phyloP scores from a whole-genome alignment of 176 grass and related monocot genomes.

The Aegilops speltoides region DNA sequence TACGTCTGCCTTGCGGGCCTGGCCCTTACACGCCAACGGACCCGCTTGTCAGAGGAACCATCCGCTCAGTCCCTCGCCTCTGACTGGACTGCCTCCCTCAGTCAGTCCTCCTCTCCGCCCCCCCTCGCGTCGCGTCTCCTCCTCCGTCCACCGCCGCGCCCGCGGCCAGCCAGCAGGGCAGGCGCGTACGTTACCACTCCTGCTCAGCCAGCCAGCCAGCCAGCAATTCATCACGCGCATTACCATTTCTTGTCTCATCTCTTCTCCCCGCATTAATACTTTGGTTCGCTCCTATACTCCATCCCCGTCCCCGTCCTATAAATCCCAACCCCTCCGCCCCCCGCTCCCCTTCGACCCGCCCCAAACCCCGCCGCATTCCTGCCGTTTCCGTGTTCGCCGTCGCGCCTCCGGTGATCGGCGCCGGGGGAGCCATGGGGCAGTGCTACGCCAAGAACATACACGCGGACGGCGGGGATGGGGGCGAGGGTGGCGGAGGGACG shows the following conservation, averaged over 20 bases:
- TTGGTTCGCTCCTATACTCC: background rate
- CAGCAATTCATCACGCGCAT: background rate
- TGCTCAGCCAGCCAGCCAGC: background rate
- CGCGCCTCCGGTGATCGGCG: constrained; percentile 39
- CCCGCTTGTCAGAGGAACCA: background rate
- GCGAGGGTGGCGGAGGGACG: background rate
- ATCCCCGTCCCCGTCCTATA: constrained; percentile 17
- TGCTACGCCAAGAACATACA: constrained; percentile 83
- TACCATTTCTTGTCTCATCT: background rate
- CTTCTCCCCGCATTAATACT: constrained; percentile 14
- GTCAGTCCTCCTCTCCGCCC: background rate
- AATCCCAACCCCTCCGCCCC: constrained; percentile 25
- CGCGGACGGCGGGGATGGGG: constrained; percentile 32
- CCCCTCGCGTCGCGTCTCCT: background rate
- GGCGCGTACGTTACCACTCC: constrained; percentile 27
- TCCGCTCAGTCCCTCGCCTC: background rate
- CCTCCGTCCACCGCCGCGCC: background rate
- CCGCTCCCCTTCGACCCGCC: background rate
- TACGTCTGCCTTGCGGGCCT: background rate
- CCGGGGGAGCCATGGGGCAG: constrained; percentile 62
- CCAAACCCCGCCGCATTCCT: constrained; percentile 31
- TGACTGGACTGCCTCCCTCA: background rate
- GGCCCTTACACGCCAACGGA: background rate
- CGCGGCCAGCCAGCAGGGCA: background rate
- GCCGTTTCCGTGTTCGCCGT: background rate